Base-by-base conservation (phyloP, 139 green algal genomes). In the Yamagishiella unicocca region DNA sequence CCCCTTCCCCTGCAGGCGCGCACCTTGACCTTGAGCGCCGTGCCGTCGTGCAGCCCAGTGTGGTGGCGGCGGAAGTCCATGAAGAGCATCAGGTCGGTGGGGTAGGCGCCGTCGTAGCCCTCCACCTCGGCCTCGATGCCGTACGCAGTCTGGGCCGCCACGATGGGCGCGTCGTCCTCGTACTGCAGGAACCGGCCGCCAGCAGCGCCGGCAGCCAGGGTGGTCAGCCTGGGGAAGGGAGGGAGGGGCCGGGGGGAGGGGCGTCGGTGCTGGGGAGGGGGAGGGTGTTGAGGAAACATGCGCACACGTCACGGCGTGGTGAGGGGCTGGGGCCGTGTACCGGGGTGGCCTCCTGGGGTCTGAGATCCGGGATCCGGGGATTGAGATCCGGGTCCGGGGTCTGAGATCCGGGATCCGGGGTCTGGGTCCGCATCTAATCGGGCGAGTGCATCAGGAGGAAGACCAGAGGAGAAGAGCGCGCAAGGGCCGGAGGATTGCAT, bases 121-220 rank as follows among this genome's bases (percentile, higher is more conserved):
- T 95, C 94, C 45, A 97, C 92, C 35, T 96, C 93, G 21, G 92
- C 94, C 87, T 96, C 92, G 27, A 98, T 97, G 66, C 96, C 96
- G 82, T 98, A 98, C 35, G 96, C 96, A 17, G 96, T 98, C 90
- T 98, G 96, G 38, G 97, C 96, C 9, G 95, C 96, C 67, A 98
- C 94, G 2, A 79, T 85, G 8, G 96, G 96, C 17, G 92, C 96
- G 50, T 78, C 92, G 10, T 92, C 78, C 92, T 98, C 95, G 74
- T 97, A 98, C 38, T 92, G 78, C 45, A 98, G 87, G 73, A 99
- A 97, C 83, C 95, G 94, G 27, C 96, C 96, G 6, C 95, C 94
- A 0, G 96, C 96, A 10, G 94, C 95, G 25, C 97, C 97, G 0
- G 96, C 94, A 1, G 97, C 96, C 25, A 99, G 86, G 0, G 93